These are phyloP conservation scores for Neurospora sp. DNA, from an alignment of 495 filamentous ascomycete species.

Conservation along the genomic window DNA sequence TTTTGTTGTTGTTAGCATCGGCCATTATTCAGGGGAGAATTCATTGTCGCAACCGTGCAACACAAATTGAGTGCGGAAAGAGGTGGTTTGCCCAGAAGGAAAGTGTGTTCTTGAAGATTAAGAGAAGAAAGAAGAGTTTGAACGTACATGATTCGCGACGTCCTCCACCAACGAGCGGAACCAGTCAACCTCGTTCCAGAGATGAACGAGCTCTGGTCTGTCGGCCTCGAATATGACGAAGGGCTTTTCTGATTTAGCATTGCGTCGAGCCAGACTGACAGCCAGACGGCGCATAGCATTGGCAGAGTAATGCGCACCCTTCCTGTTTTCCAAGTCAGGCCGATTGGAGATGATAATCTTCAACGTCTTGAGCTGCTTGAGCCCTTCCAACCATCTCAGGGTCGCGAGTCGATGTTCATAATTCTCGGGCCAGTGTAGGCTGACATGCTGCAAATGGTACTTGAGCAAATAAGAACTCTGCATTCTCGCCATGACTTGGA, in stretches of 20 bases:
- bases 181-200: background rate
- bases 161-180: background rate
- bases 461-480: background rate
- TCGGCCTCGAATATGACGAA: background rate
- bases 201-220: background rate
- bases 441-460: background rate
- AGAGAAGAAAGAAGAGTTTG: background rate
- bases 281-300: background rate
- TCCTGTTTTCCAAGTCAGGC: background rate
- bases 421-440: background rate
- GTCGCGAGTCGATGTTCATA: background rate
- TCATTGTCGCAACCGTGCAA: background rate
- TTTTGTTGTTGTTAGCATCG: background rate
- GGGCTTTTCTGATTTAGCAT: background rate
- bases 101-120: background rate
- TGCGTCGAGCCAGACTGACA: background rate
- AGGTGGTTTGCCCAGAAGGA: background rate
- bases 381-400: background rate
- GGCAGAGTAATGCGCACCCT: background rate
- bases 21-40: background rate
- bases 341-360: background rate
- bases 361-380: background rate
- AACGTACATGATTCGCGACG: background rate
- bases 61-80: background rate
- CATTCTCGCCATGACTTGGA: background rate